Evolutionary conservation across 306 rosid genomes (phyloP), one percentile per base, ranked within the genome.

Genomic region (Cajanus cajan): DNA sequence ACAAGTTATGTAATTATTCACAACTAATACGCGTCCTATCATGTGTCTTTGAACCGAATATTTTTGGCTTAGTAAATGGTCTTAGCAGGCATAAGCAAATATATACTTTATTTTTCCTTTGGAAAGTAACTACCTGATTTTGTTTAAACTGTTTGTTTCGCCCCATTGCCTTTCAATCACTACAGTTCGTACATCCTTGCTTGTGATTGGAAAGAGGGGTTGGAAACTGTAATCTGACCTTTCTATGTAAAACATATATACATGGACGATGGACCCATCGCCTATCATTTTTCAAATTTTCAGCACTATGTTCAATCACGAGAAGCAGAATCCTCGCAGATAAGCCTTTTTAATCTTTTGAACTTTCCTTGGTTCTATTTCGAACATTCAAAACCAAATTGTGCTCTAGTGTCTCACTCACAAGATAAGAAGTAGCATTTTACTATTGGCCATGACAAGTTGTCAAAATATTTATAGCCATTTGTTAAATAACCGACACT

Each of bases 251-350:
- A 40, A 52, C 34, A 39, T 69, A 19, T 11, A 40, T 1, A 9
- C 33, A 41, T 65, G 76, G 75, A 52, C 75, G 22, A 41, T 65
- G 76, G 75, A 52, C 75, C 83, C 59, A 64, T 44, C 50, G 4
- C 82, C 70, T 69, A 69, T 70, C 4, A 15, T 8, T 59, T 70
- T 45, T 33, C 40, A 41, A 15, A 5, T 59, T 70, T 45, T 33
- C 40, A 41, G 71, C 52, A 43, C 13, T 28, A 57, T 43, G 73
- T 57, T 80, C 43, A 73, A 41, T 80, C 76, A 55, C 71, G 55
- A 44, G 34, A 62, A 67, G 41, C 47, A n/a, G 25, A 39, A 64
- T 57, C 72, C 36, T 44, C 37, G 0, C 22, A 19, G 41, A 61
- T 71, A 15, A 24, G 47, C 75, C 74, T 67, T 73, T 76, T 21